Percentiles rank a stretch among this genome's conserved stretches.
Evolutionary conservation across 257 asterid species (phyloP).

Genomic region (Coffea canephora): DNA sequence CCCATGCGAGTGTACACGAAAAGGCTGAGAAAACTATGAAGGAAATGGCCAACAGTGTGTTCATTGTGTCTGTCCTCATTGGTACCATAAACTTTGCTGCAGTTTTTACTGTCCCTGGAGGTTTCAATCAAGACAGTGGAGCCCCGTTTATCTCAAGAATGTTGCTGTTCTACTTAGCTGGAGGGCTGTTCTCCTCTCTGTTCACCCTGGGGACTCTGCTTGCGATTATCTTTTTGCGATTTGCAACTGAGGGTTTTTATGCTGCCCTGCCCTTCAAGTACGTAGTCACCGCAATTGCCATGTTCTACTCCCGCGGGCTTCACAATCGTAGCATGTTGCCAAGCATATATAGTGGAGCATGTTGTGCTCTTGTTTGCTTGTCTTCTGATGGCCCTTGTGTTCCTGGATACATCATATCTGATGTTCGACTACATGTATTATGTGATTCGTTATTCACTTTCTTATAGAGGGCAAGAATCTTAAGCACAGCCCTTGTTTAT

Average conservation of each 20-base stretch:
- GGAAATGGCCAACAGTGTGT: background rate
- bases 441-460: too few species aligned
- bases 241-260: background rate
- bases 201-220: background rate
- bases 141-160: too few species aligned
- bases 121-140: background rate
- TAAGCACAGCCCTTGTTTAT: too few species aligned
- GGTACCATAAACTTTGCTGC: background rate
- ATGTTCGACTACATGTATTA: too few species aligned
- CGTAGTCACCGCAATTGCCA: background rate
- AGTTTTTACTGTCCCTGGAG: background rate
- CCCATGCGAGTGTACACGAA: background rate
- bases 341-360: background rate
- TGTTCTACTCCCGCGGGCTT: background rate
- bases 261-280: background rate
- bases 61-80: background rate
- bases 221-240: background rate
- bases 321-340: background rate
- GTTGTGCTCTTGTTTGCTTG: too few species aligned
- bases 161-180: background rate
- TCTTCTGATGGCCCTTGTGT: too few species aligned
- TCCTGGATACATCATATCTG: too few species aligned
- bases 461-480: too few species aligned
- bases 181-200: background rate
- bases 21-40: background rate